Base-by-base conservation (phyloP, 108 stramenopile genomes). In the Cylindrotheca fusiformis region DNA sequence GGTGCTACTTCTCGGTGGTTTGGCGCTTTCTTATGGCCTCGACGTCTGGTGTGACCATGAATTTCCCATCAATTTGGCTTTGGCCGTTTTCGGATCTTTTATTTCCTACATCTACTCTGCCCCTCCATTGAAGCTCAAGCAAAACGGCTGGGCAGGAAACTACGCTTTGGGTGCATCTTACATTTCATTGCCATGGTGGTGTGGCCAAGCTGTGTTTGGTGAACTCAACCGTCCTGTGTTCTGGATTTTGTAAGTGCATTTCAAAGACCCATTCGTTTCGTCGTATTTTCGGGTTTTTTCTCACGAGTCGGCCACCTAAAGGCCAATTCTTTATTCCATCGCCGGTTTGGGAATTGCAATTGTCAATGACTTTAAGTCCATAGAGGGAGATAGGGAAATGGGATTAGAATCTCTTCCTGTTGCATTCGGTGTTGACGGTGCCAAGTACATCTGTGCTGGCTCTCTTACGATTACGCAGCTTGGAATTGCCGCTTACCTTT, bases 181-280 rank as follows among this genome's bases (percentile, higher is more conserved):
- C 85, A 97, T 97, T 65, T 91, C 94, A 36, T 76, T 97, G 68
- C 97, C 97, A 12, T 97, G 97, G 97, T 96, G 95, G 95, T 97
- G 97, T 76, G 97, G 97, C 46, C 97, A 96, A 75, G 93, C 91
- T n/a, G 88, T 94, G 28, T 96, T 94, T 72, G 91, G 93, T 27
- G 52, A 77, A 30, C 72, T 94, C 50, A 87, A 91, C 64, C 75
- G 79, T n/a, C 92, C 88, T n/a, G 88, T 90, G 45, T 90, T 83
- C 63, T 89, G 85, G 75, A 84, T 93, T 71, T 81, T 93, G 84
- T 90, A 76, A 84, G 88, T 88, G 28, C 8, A 49, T n/a, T n/a
- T n/a, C n/a, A n/a, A n/a, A n/a, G 6, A 41, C 14, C 36, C 36
- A 47, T 61, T 61, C n/a, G 21, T 6, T 55, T 24, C 32, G 14